phyloP scores from a whole-genome alignment of 495 filamentous ascomycete species.

The Lasiosphaeriaceae sp. region DNA sequence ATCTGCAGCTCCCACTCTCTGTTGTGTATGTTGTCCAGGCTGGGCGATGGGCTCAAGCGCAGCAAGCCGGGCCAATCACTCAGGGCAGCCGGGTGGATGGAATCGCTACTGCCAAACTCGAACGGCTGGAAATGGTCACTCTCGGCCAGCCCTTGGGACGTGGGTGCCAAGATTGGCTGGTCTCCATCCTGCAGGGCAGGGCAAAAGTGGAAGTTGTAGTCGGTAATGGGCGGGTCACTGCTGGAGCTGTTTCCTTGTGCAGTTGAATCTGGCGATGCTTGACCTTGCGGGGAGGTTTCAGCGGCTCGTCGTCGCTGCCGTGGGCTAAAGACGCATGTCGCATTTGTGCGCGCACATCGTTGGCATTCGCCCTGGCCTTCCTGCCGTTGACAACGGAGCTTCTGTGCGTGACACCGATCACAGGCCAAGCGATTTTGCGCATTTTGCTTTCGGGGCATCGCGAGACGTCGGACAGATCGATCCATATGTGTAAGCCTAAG shows the following conservation, averaged over 20 bases:
- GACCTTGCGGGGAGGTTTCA: background rate
- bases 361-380: constrained; percentile 1
- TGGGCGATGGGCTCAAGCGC: too few relatives aligned
- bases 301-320: constrained; percentile 4
- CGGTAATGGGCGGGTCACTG: background rate
- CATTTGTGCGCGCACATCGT: constrained; percentile 8
- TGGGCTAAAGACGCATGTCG: constrained; percentile 11
- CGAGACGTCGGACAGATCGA: too few relatives aligned
- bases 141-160: too few relatives aligned
- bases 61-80: too few relatives aligned
- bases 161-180: too few relatives aligned
- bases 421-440: constrained; percentile 6
- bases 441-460: constrained; percentile 8
- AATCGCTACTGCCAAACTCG: too few relatives aligned
- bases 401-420: constrained; percentile 11
- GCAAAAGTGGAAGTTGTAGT: background rate
- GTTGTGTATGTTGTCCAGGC: too few relatives aligned
- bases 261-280: background rate
- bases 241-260: background rate
- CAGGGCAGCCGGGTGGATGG: too few relatives aligned
- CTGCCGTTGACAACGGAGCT: constrained; percentile 8
- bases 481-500: too few relatives aligned
- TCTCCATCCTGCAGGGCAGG: background rate
- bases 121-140: too few relatives aligned
- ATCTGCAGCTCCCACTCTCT: background rate